phyloP scores from a whole-genome alignment of 331 rosid species.

The Acacia pycnantha region DNA sequence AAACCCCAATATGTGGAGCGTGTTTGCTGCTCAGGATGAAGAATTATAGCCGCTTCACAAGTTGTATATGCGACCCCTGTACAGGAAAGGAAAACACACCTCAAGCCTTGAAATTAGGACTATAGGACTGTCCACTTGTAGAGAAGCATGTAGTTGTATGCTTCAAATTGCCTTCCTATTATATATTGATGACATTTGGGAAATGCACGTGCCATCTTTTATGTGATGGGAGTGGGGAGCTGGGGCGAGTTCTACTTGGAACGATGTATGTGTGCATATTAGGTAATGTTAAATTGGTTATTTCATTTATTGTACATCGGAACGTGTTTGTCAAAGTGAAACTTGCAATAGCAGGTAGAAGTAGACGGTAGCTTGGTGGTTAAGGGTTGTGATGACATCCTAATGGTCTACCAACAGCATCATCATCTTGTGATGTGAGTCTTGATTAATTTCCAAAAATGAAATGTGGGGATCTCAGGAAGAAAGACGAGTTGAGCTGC shows the following conservation, averaged over 20 bases:
- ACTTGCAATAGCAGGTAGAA: neutral
- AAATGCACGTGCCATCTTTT: neutral
- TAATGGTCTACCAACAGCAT: no score
- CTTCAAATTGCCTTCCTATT: neutral
- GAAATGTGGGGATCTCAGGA: no score
- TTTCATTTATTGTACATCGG: neutral
- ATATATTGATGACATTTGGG: neutral
- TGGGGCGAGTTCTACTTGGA: neutral
- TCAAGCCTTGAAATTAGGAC: slow-evolving; percentile 16
- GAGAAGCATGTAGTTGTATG: slow-evolving; percentile 8
- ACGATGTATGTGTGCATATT: slow-evolving; percentile 1
- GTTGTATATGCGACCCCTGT: slow-evolving; percentile 17
- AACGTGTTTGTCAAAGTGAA: neutral
- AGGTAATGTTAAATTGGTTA: neutral
- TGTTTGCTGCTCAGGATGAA: slow-evolving; percentile 1
- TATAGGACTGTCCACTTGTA: neutral
- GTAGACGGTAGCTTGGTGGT: neutral
- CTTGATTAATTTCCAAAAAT: no score
- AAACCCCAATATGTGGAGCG: neutral
- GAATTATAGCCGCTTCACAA: neutral
- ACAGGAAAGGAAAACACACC: slow-evolving; percentile 16
- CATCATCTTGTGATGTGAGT: no score
- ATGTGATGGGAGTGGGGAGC: neutral
- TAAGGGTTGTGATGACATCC: no score
- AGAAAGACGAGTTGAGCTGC: no score